phyloP scores from a whole-genome alignment of 176 grass and related monocot genomes.

The Saccharum officinarum region DNA sequence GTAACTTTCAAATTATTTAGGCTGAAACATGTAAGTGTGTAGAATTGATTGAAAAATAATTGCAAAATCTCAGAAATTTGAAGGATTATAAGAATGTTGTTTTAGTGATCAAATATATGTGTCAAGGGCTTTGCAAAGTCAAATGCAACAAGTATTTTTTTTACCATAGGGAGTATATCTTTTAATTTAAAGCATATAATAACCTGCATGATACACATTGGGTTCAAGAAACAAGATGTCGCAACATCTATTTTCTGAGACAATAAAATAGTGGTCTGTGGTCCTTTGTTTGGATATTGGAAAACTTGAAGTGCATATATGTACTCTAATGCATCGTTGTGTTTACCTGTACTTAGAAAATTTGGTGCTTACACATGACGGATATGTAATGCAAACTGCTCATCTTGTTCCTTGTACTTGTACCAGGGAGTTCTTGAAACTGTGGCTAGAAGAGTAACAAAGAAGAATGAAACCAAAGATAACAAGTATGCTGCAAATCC shows the following conservation, averaged over 20 bases:
- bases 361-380: neutral
- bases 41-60: neutral
- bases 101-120: neutral
- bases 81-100: neutral
- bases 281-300: neutral
- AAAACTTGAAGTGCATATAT: neutral
- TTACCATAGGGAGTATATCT: neutral
- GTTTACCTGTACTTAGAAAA: neutral
- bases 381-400: neutral
- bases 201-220: neutral
- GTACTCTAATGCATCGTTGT: neutral
- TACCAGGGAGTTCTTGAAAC: conserved; percentile 92
- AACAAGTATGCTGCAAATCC: conserved; percentile 73
- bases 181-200: neutral
- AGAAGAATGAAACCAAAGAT: conserved; percentile 99
- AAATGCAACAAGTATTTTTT: neutral
- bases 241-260: neutral
- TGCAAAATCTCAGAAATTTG: neutral
- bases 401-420: conserved; percentile 32
- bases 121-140: neutral
- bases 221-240: neutral
- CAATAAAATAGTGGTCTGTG: neutral
- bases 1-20: neutral
- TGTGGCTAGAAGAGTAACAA: conserved; percentile 88
- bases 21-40: neutral